phyloP scores from a whole-genome alignment of 139 green algal species.

The Chlorella sorokiniana region DNA sequence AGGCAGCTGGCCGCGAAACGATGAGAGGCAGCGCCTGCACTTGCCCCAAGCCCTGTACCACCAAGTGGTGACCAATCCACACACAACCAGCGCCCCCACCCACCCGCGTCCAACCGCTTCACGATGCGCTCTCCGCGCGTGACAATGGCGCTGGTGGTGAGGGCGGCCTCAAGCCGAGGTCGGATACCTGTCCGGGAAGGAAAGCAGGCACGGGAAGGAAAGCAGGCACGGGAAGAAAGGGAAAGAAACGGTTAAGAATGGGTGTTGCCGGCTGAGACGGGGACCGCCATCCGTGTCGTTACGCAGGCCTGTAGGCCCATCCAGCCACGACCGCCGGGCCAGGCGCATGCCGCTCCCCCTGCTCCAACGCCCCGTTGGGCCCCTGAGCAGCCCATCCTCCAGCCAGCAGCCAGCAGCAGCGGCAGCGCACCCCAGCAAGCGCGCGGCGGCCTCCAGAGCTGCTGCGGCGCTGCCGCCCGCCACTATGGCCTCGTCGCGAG shows the following conservation, averaged over 20 bases:
- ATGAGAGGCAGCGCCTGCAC: too few relatives aligned
- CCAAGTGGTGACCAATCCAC: background rate
- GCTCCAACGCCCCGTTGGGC: too few relatives aligned
- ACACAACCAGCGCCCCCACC: background rate
- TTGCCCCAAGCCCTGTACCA: background rate
- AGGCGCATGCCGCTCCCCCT: too few relatives aligned
- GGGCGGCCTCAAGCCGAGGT: conserved; percentile 53
- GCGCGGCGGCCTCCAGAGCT: conserved; percentile 46
- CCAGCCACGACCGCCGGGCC: too few relatives aligned
- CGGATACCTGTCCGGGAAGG: conserved; percentile 25
- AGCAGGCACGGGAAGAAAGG: background rate
- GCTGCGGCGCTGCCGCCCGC: conserved; percentile 3
- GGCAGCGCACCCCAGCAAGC: conserved; percentile 53
- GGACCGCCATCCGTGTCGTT: too few relatives aligned
- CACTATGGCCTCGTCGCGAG: conserved; percentile 47
- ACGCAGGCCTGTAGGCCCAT: too few relatives aligned
- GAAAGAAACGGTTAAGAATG: too few relatives aligned
- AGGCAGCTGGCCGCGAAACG: too few relatives aligned
- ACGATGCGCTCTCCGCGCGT: conserved; percentile 73
- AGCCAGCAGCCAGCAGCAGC: background rate
- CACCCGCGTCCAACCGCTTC: conserved; percentile 61
- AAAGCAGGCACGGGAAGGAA: background rate
- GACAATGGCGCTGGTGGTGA: conserved; percentile 69
- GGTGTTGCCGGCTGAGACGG: too few relatives aligned
- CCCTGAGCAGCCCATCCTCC: too few relatives aligned